phyloP scores from a whole-genome alignment of 352 stramenopile genomes.

The Phytophthora constricta region DNA sequence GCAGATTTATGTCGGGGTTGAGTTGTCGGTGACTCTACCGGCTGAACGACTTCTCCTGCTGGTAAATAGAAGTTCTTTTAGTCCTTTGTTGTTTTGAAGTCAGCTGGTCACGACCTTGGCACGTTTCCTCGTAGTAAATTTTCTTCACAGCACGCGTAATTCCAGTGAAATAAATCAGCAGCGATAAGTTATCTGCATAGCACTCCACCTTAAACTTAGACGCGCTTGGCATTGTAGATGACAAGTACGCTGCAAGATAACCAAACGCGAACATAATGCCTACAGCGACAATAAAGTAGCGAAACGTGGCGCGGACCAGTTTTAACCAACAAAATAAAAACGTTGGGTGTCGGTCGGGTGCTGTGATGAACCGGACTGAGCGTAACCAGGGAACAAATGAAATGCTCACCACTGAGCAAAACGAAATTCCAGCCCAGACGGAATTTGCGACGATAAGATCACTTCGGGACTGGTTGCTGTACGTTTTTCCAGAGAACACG shows the following conservation, averaged over 20 bases:
- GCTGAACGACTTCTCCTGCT: background rate
- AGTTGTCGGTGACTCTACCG: background rate
- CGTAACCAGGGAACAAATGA: constrained; percentile 7
- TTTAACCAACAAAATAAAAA: constrained; percentile 10
- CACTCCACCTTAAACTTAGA: constrained; percentile 29
- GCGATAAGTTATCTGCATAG: constrained; percentile 24
- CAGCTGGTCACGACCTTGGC: constrained; percentile 8
- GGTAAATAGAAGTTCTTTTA: background rate
- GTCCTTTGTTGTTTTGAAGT: background rate
- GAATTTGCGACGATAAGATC: constrained; percentile 24
- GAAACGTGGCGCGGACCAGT: constrained; percentile 8
- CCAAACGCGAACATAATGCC: constrained; percentile 2
- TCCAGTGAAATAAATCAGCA: constrained; percentile 21
- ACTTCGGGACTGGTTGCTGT: constrained; percentile 1
- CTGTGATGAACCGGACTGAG: constrained; percentile 15
- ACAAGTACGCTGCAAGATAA: constrained; percentile 9
- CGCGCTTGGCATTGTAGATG: background rate
- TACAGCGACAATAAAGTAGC: constrained; percentile 7
- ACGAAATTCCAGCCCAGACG: constrained; percentile 13
- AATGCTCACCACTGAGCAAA: constrained; percentile 10
- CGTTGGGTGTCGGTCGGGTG: background rate
- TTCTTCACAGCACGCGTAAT: constrained; percentile 2
- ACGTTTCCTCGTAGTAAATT: constrained; percentile 32
- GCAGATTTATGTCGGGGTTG: background rate
- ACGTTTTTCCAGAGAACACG: constrained; percentile 21